A percentile compares a stretch with the other conserved stretches of the same genome.
phyloP scores from a whole-genome alignment of 176 grass and related monocot genomes.

The Ampelocalamus luodianensis region DNA sequence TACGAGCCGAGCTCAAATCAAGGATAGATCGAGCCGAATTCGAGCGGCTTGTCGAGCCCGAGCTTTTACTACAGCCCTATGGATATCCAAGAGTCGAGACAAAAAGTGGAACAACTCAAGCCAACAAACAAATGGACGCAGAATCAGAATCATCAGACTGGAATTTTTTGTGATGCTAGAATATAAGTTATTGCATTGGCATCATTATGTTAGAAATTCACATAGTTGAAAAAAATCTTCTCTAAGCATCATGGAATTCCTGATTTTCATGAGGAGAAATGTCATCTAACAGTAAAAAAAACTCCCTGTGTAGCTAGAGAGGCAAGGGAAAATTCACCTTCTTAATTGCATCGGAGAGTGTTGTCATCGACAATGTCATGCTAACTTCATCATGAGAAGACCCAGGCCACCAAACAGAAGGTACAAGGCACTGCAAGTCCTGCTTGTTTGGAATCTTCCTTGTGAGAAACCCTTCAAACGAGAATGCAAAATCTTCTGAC shows the following conservation, averaged over 20 bases:
- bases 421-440: constrained; percentile 76
- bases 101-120: constrained; percentile 7
- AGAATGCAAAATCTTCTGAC: constrained; percentile 67
- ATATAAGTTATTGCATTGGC: background rate
- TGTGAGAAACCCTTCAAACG: constrained; percentile 82
- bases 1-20: too few species aligned
- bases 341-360: constrained; percentile 72
- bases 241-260: background rate
- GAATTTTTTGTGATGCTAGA: background rate
- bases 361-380: constrained; percentile 68
- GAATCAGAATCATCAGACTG: background rate
- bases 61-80: background rate
- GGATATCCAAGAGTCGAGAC: background rate
- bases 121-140: background rate
- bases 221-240: background rate
- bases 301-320: background rate
- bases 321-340: constrained; percentile 53
- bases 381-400: constrained; percentile 73
- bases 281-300: constrained; percentile 2
- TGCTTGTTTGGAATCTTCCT: constrained; percentile 80
- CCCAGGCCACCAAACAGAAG: constrained; percentile 90
- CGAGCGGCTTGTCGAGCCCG: too few species aligned
- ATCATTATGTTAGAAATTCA: constrained; percentile 9
- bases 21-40: too few species aligned
- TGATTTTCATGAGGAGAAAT: constrained; percentile 1